A percentile compares a stretch with the other conserved stretches of the same genome.
Evolutionary conservation across 352 stramenopile species (phyloP).

Genomic region (Phytophthora tubulina): DNA sequence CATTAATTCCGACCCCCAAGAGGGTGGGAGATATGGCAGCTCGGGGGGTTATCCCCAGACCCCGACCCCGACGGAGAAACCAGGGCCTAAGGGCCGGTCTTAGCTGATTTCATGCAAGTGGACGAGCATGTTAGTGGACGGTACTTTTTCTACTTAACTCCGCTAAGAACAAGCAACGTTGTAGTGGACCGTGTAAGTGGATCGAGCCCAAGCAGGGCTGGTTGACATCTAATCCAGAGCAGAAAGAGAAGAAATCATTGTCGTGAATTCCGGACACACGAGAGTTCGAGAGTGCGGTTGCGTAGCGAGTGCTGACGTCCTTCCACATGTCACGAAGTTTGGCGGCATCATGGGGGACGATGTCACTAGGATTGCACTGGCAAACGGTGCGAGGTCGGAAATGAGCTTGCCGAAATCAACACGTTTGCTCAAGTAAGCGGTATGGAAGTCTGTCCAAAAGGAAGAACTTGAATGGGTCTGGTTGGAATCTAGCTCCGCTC

Average conservation of each 20-base stretch:
- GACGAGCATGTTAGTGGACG: too few species aligned
- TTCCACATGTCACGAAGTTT: constrained; percentile 22
- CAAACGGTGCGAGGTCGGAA: background rate
- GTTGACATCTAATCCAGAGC: too few species aligned
- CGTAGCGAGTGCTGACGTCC: background rate
- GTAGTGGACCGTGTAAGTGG: too few species aligned
- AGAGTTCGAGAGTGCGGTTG: constrained; percentile 3
- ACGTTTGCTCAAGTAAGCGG: background rate
- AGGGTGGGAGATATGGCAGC: too few species aligned
- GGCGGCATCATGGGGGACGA: background rate
- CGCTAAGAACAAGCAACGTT: too few species aligned
- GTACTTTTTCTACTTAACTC: too few species aligned
- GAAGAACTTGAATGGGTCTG: constrained; percentile 1
- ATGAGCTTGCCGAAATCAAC: background rate
- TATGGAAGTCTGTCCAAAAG: constrained; percentile 3
- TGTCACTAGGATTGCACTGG: background rate
- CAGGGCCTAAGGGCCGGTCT: too few species aligned
- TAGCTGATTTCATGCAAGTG: too few species aligned
- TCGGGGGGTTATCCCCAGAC: too few species aligned
- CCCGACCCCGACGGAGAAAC: too few species aligned
- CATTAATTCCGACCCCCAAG: too few species aligned
- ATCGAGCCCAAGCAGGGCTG: too few species aligned
- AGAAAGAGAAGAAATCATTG: constrained; percentile 21
- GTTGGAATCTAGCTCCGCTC: constrained; percentile 7
- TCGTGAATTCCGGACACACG: background rate